Conservation (phyloP, 2,329 filamentous ascomycete genomes). For the Pestalotiopsis sp. region DNA sequence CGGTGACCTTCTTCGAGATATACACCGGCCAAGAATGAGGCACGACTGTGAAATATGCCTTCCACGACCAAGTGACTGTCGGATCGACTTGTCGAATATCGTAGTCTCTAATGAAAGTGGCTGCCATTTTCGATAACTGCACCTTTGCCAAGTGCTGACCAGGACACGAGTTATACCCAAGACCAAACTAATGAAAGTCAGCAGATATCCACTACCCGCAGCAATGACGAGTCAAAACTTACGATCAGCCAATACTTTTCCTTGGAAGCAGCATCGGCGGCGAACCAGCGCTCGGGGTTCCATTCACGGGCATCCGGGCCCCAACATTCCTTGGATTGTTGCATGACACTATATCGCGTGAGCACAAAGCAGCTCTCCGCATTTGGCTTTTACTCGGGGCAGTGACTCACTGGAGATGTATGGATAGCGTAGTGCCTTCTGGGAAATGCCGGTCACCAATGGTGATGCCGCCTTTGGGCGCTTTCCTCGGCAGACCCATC, state of each 20-base stretch:
- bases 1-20: not conserved
- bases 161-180: slow-evolving; percentile 9
- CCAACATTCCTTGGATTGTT: slow-evolving; percentile 10
- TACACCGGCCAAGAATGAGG: slow-evolving; percentile 11
- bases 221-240: not conserved
- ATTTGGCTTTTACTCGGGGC: accelerated
- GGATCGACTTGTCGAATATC: slow-evolving; percentile 11
- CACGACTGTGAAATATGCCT: slow-evolving; percentile 16
- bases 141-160: slow-evolving; percentile 13
- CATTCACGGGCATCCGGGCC: slow-evolving; percentile 8
- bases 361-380: not conserved
- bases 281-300: slow-evolving; percentile 14
- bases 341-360: not conserved
- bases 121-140: slow-evolving; percentile 11
- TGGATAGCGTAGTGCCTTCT: slow-evolving; percentile 10
- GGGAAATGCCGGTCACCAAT: not conserved
- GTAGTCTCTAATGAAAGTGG: slow-evolving; percentile 8
- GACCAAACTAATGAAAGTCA: slow-evolving; percentile 1
- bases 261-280: not conserved
- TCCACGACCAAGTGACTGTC: slow-evolving; percentile 1
- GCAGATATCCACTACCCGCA: not conserved
- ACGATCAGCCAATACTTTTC: slow-evolving; percentile 12
- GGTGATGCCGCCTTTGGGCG: slow-evolving; percentile 11
- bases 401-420: slow-evolving; percentile 2
- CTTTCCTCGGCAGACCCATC: slow-evolving; percentile 9